Percentiles rank a stretch among this genome's conserved stretches.
phyloP scores from a whole-genome alignment of 208 protist species.

The Jaenimonas drosophilae region DNA sequence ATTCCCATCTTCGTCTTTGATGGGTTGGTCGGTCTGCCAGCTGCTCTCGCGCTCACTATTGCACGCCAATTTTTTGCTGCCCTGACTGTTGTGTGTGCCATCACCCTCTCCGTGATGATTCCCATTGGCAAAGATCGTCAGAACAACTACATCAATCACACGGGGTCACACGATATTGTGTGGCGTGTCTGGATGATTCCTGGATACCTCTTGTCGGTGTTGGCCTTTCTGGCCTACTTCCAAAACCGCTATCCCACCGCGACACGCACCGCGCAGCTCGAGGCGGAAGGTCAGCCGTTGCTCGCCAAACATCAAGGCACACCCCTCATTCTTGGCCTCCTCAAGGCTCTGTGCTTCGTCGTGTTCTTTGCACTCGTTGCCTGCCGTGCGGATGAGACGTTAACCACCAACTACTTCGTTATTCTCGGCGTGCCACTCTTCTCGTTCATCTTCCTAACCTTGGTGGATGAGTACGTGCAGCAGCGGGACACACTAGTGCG shows the following conservation, averaged over 20 bases:
- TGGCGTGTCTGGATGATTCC: constrained; percentile 61
- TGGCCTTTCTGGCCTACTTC: no score
- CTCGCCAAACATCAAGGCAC: constrained; percentile 28
- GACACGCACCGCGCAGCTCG: no score
- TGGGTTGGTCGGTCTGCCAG: not conserved
- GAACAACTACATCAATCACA: no score
- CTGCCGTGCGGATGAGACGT: constrained; percentile 51
- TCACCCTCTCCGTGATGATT: constrained; percentile 44
- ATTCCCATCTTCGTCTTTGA: not conserved
- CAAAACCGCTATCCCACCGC: no score
- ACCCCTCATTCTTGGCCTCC: constrained; percentile 17
- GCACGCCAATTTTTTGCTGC: no score
- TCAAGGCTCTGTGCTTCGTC: constrained; percentile 18
- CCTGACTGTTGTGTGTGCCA: constrained; percentile 16
- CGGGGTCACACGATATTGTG: constrained; percentile 38
- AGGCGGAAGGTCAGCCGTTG: no score
- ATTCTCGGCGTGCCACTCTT: constrained; percentile 48
- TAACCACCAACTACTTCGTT: constrained; percentile 61
- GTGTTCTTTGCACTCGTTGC: constrained; percentile 51
- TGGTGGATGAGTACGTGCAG: constrained; percentile 16
- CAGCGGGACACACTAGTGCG: constrained; percentile 8
- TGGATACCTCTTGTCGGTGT: constrained; percentile 38
- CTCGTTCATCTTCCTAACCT: constrained; percentile 14
- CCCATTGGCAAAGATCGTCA: constrained; percentile 64
- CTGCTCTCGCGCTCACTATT: no score